These are phyloP conservation scores for Chlamydomonas sphaeroides DNA, from an alignment of 139 green algal species.

Conservation along the genomic window DNA sequence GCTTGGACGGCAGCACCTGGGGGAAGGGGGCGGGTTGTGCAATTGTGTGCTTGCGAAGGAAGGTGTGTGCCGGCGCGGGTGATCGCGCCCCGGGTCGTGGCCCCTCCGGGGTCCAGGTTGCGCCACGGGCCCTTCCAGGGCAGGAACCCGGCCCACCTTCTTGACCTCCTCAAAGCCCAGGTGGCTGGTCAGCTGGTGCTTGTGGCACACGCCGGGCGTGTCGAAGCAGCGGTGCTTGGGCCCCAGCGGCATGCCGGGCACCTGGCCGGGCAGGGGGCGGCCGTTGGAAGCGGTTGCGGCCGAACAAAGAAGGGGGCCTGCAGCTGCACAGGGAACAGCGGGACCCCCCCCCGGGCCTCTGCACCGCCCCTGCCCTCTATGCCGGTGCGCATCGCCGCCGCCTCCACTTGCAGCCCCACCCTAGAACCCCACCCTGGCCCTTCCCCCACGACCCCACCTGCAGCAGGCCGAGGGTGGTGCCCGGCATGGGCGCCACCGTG, in stretches of 20 bases:
- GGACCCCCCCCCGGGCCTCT: too few relatives aligned
- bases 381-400: too few relatives aligned
- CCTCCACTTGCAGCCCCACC: too few relatives aligned
- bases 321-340: too few relatives aligned
- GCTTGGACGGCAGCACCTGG: constrained; percentile 76
- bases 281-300: too few relatives aligned
- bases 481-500: constrained; percentile 88
- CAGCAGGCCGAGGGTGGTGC: constrained; percentile 93
- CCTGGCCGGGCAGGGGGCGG: constrained; percentile 20
- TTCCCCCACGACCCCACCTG: neutral
- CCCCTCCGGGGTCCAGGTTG: too few relatives aligned
- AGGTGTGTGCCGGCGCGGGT: too few relatives aligned
- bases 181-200: constrained; percentile 80
- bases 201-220: constrained; percentile 96
- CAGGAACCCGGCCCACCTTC: constrained; percentile 30
- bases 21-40: neutral
- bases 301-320: neutral
- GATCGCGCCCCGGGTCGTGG: too few relatives aligned
- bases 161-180: constrained; percentile 81
- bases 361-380: too few relatives aligned
- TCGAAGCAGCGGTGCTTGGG: constrained; percentile 86
- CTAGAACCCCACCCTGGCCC: neutral
- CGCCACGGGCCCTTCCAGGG: too few relatives aligned
- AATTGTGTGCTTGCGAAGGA: too few relatives aligned
- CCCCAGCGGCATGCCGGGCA: constrained; percentile 77